phyloP scores from a whole-genome alignment of 495 filamentous ascomycete genomes.

The Xylaria longipes region DNA sequence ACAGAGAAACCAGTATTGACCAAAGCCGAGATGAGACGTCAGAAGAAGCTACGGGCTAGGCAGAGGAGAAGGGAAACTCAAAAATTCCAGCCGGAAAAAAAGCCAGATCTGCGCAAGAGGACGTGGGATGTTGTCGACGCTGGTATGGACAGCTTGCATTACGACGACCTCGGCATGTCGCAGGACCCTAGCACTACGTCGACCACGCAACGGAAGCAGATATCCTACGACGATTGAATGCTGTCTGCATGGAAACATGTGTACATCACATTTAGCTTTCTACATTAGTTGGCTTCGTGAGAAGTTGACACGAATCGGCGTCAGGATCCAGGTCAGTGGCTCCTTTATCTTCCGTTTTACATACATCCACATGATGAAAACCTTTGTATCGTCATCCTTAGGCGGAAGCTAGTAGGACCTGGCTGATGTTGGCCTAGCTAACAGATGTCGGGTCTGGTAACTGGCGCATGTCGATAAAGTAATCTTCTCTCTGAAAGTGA shows the following conservation, averaged over 20 bases:
- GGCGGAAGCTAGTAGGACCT: slow-evolving; percentile 54
- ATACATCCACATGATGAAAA: slow-evolving; percentile 60
- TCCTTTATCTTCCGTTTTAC: slow-evolving; percentile 21
- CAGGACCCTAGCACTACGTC: slow-evolving; percentile 31
- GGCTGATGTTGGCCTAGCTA: slow-evolving; percentile 36
- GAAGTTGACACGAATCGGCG: background rate
- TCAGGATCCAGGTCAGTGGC: slow-evolving; percentile 32
- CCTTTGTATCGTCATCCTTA: slow-evolving; percentile 73
- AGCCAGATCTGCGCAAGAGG: slow-evolving; percentile 62
- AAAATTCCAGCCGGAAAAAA: slow-evolving; percentile 52
- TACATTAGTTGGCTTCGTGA: background rate
- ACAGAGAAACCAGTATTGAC: slow-evolving; percentile 36
- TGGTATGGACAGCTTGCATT: slow-evolving; percentile 58
- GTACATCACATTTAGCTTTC: background rate
- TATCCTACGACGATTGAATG: slow-evolving; percentile 58
- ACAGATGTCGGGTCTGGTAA: slow-evolving; percentile 34
- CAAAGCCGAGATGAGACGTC: slow-evolving; percentile 38
- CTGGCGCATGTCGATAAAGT: slow-evolving; percentile 57
- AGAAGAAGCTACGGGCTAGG: slow-evolving; percentile 32
- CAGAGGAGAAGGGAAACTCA: slow-evolving; percentile 45
- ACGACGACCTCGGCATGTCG: slow-evolving; percentile 50
- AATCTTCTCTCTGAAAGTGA: slow-evolving; percentile 70
- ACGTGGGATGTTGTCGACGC: slow-evolving; percentile 64
- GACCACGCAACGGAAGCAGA: slow-evolving; percentile 47
- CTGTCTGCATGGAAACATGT: background rate